Evolutionary conservation across 768 basidiomycete species (phyloP), one percentile per base, ranked within the genome.

Genomic region (Xanthoconium stramineum): DNA sequence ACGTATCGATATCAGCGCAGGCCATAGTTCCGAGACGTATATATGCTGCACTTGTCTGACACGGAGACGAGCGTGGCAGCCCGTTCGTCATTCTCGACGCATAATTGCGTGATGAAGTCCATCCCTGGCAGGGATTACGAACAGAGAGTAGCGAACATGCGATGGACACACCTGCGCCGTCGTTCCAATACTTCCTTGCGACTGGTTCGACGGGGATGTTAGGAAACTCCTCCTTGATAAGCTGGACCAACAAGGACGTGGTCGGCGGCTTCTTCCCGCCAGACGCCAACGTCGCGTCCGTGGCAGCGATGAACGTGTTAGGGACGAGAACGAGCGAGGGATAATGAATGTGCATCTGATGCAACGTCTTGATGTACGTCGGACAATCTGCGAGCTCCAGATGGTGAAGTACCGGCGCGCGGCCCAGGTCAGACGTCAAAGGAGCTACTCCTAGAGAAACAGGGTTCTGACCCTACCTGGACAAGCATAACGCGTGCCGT

Each of bases 301-400:
- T 67, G 0, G 79, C 64, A 15, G 86, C 82, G 36, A 91, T 64
- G 66, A 88, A 91, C 0, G 88, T 93, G 66, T 94, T 91, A 3
- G 92, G 92, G 20, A 95, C 83, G 17, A 96, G 77, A 37, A 96
- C 77, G 24, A 86, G 74, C 12, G 72, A 76, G 0, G 94, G 94
- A 6, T 73, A 76, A 61, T 93, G 87, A 11, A 91, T 69, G 63
- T 90, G 85, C 83, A 93, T 84, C 59, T 93, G 91, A 65, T 93
- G 89, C 19, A 94, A 71, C 0, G 91, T 90, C 70, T 94, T 94
- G 56, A 92, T 86, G 60, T 93, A 95, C 14, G 93, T 94, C 53
- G 90, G 85, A 55, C 88, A 88, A 66, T 97, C 94, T 36, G 87
- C 83, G 32, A 93, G 78, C 91, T 95, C 55, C 17, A 35, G 42